Conservation (phyloP, 116 monocot genomes). For the Papilionanthe hybrid region DNA sequence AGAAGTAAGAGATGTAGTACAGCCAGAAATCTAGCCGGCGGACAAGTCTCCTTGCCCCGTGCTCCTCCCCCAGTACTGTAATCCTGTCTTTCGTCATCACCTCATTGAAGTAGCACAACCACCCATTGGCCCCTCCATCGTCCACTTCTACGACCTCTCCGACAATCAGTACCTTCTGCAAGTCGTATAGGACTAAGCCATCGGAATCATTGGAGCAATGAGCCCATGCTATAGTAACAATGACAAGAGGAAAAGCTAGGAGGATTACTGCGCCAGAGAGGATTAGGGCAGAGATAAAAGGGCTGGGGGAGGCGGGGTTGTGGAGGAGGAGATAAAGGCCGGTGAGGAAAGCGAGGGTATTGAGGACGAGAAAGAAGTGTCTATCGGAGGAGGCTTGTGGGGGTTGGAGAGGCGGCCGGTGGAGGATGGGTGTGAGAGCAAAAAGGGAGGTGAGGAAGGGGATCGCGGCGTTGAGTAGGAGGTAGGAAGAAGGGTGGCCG, state of each 20-base stretch:
- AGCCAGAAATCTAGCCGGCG: slow-evolving; percentile 53
- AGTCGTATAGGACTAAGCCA: not conserved
- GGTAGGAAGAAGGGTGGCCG: slow-evolving; percentile 32
- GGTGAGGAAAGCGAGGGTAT: slow-evolving; percentile 59
- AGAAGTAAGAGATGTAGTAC: slow-evolving; percentile 55
- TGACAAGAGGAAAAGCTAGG: slow-evolving; percentile 48
- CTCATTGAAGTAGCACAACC: slow-evolving; percentile 7
- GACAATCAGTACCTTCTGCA: not conserved
- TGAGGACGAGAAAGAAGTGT: slow-evolving; percentile 52
- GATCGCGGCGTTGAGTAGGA: slow-evolving; percentile 55
- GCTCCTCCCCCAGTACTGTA: slow-evolving; percentile 42
- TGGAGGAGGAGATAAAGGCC: slow-evolving; percentile 73
- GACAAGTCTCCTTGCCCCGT: slow-evolving; percentile 30
- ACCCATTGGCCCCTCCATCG: not conserved
- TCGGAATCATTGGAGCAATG: not conserved
- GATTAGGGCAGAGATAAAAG: slow-evolving; percentile 19
- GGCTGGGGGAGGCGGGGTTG: slow-evolving; percentile 18
- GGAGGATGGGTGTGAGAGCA: slow-evolving; percentile 45
- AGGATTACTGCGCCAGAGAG: slow-evolving; percentile 42
- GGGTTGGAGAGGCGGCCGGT: slow-evolving; percentile 26
- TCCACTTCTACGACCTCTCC: slow-evolving; percentile 15
- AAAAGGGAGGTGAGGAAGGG: slow-evolving; percentile 33
- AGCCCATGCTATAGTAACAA: slow-evolving; percentile 29
- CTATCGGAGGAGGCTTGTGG: slow-evolving; percentile 23
- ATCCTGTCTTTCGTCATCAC: slow-evolving; percentile 25